Evolutionary conservation across 352 stramenopile species (phyloP).

Genomic region (Phytopythium kandeliae): DNA sequence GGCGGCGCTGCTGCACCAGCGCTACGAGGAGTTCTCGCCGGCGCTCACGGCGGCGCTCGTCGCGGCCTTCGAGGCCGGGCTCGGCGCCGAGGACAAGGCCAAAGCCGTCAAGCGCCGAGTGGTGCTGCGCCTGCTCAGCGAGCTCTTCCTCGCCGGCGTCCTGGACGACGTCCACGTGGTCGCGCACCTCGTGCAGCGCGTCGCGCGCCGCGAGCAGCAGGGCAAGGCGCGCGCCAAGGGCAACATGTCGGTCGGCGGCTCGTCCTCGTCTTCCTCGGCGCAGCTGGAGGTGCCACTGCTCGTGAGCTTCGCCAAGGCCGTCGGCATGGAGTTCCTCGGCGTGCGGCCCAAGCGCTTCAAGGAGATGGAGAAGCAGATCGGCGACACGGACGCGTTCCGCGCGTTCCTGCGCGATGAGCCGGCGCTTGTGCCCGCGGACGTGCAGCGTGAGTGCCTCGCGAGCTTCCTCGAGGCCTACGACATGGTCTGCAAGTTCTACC

Average conservation of each 20-base stretch:
- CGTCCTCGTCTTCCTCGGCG: slow-evolving; percentile 24
- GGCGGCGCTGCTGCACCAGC: slow-evolving; percentile 87
- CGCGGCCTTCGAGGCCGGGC: slow-evolving; percentile 47
- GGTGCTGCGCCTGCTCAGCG: slow-evolving; percentile 71
- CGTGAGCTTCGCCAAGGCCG: slow-evolving; percentile 92
- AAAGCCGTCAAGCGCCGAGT: slow-evolving; percentile 74
- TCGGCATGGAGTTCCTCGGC: slow-evolving; percentile 86
- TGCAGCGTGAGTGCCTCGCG: slow-evolving; percentile 63
- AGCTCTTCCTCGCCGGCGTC: slow-evolving; percentile 80
- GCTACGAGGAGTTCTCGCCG: slow-evolving; percentile 87
- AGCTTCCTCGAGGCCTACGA: slow-evolving; percentile 88
- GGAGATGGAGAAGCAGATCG: slow-evolving; percentile 33
- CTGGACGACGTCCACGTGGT: slow-evolving; percentile 68
- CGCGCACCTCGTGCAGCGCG: slow-evolving; percentile 76
- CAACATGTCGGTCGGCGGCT: slow-evolving; percentile 25
- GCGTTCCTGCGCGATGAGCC: slow-evolving; percentile 29
- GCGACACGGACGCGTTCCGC: slow-evolving; percentile 29
- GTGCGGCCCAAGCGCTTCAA: slow-evolving; percentile 64
- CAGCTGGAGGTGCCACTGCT: slow-evolving; percentile 91
- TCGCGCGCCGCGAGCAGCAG: slow-evolving; percentile 46
- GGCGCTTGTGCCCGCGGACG: slow-evolving; percentile 47
- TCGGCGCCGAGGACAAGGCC: slow-evolving; percentile 60
- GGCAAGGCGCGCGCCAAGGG: slow-evolving; percentile 25
- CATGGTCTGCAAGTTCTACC: slow-evolving; percentile 85
- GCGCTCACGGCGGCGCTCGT: slow-evolving; percentile 51